Base-by-base conservation (phyloP, 1,284 basidiomycete genomes). In the Sanghuangporus weigelae region DNA sequence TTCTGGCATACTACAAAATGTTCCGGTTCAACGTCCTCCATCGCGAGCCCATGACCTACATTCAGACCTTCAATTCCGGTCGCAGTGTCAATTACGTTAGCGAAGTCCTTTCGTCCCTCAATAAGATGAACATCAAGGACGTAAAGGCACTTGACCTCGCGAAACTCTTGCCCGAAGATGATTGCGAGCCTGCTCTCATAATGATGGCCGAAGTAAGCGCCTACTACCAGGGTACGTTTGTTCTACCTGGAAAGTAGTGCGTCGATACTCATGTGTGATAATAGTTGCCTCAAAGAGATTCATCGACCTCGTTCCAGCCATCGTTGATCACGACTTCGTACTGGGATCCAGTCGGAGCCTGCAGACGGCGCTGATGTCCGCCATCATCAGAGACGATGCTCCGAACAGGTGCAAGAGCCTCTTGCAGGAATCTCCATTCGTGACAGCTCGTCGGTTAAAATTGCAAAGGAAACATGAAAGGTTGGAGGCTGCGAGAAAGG, bases 151-250 rank as follows among this genome's bases (percentile, higher is more conserved):
- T 71, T 1, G 81, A 86, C 57, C 69, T 88, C 0, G 72, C 79
- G 0, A 85, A 81, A 64, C 70, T 92, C 0, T 73, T 86, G 2
- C 79, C 84, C 0, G 63, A 78, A 0, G 85, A 89, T 66, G 72
- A 73, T 0, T 81, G 79, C 76, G 83, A 85, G 21, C 75, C 81
- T 0, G 85, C 83, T 0, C 70, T 91, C 3, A 70, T 73, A 10
- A 87, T 90, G 68, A 89, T 90, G 86, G 84, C 89, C 0, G 81
- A 85, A 49, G 85, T 87, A 3, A 77, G 86, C 1, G 90, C 86
- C 0, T 91, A 91, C 67, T 91, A 88, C 72, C 86, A 89, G 79
- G 84, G 86, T 86, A 63, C 8, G 67, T 65, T 35, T 12, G 35
- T 54, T 7, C 7, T 5, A 19, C 40, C 35, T 49, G 31, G 14